phyloP scores from a whole-genome alignment of 1,139 yeast genomes.

The Debaryomycetaceae sp. region DNA sequence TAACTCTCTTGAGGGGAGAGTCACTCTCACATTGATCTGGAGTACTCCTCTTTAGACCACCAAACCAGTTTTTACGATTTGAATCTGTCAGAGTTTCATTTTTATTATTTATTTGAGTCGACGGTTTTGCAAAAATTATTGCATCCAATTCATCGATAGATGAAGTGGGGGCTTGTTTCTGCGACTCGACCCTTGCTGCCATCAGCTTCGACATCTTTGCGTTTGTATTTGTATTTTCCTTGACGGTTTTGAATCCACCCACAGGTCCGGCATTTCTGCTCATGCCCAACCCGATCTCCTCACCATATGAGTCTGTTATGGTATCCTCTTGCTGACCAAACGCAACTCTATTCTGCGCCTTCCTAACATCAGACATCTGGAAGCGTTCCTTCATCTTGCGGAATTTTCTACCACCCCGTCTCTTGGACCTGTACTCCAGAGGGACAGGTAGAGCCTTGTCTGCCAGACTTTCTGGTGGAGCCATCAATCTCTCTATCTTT shows the following conservation, averaged over 20 bases:
- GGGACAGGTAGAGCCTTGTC: slow-evolving; percentile 85
- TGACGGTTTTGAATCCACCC: slow-evolving; percentile 34
- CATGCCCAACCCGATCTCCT: slow-evolving; percentile 83
- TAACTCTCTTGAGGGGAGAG: background rate
- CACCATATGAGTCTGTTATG: slow-evolving; percentile 64
- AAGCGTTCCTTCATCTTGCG: slow-evolving; percentile 79
- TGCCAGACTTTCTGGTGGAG: slow-evolving; percentile 70
- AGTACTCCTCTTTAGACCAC: slow-evolving; percentile 17
- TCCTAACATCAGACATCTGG: slow-evolving; percentile 75
- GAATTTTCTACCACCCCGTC: slow-evolving; percentile 81
- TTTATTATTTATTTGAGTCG: slow-evolving; percentile 3
- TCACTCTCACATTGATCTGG: slow-evolving; percentile 1
- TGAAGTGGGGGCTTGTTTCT: slow-evolving; percentile 8
- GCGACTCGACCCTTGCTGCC: slow-evolving; percentile 38
- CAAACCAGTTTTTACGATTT: slow-evolving; percentile 13
- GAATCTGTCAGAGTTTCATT: background rate
- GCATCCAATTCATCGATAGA: slow-evolving; percentile 7
- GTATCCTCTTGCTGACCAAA: slow-evolving; percentile 75
- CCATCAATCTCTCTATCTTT: slow-evolving; percentile 67
- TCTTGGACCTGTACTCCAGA: slow-evolving; percentile 69
- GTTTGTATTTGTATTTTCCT: slow-evolving; percentile 37
- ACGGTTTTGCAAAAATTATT: background rate
- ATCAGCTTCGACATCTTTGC: slow-evolving; percentile 56
- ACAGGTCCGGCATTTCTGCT: slow-evolving; percentile 31
- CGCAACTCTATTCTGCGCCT: slow-evolving; percentile 79